A percentile compares a stretch with the other conserved stretches of the same genome.
phyloP scores from a whole-genome alignment of 202 grass and related monocot genomes.

The Panicum virgatum region DNA sequence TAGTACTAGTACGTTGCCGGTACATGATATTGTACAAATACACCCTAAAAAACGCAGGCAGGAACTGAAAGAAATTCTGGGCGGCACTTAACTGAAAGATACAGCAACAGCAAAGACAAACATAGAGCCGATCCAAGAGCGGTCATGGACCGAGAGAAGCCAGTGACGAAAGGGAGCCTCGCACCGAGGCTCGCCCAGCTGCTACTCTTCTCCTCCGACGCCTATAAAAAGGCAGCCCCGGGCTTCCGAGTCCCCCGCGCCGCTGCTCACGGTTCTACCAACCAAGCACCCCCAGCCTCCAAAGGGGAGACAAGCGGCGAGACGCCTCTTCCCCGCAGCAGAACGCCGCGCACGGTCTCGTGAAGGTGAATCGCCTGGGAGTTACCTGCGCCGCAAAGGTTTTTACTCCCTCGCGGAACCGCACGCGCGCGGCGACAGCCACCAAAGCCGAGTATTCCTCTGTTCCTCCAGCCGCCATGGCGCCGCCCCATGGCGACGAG shows the following conservation, averaged over 20 bases:
- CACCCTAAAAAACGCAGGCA: neutral
- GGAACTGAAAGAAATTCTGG: slow-evolving; percentile 16
- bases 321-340: neutral
- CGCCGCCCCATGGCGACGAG: neutral
- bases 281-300: slow-evolving; percentile 35
- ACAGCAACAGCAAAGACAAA: neutral
- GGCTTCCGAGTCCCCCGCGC: slow-evolving; percentile 33
- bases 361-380: slow-evolving; percentile 14
- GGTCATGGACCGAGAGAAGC: neutral
- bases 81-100: neutral
- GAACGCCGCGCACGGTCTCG: neutral
- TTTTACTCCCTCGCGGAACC: neutral
- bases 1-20: neutral
- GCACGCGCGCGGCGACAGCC: neutral
- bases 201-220: neutral
- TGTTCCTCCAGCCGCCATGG: slow-evolving; percentile 41
- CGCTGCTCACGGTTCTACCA: slow-evolving; percentile 33
- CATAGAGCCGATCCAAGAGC: neutral
- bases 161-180: no score
- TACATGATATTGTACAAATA: neutral
- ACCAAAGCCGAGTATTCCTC: slow-evolving; percentile 30
- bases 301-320: slow-evolving; percentile 30
- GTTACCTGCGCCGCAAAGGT: slow-evolving; percentile 41
- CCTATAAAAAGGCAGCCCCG: slow-evolving; percentile 19
- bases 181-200: neutral